Evolutionary conservation across 2,329 filamentous ascomycete species (phyloP), one percentile per base, ranked within the genome.

Genomic region (Ophiostoma montium): DNA sequence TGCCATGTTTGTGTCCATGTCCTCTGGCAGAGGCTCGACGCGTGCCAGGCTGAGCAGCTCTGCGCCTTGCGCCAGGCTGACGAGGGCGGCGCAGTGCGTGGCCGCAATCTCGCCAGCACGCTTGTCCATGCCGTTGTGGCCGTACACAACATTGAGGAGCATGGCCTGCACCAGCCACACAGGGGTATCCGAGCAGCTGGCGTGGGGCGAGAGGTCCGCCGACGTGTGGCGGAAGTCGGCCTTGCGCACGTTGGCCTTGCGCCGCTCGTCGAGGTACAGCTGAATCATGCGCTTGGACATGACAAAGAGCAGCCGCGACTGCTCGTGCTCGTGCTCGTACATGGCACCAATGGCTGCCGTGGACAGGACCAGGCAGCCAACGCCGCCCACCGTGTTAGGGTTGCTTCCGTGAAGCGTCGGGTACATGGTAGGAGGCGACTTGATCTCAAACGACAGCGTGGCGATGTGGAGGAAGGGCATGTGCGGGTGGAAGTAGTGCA

Each of bases 111-210:
- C 88, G 52, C 86, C 87, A 19, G 87, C 84, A 48, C 80, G 82
- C 67, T 94, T 90, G 62, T 96, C 90, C 35, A 86, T 87, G 62
- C 88, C 94, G 57, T 94, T 94, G 63, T 95, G 86, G 13, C 90
- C 90, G 61, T 95, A 96, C 15, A 95, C 85, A 35, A 96, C 86
- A 61, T 95, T 96, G 46, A 98, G 73, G 9, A 96, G 71, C 90
- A 96, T 96, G 0, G 90, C 87, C 65, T 96, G 92, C 15, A 96
- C 88, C 23, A 98, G 74, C 89, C 90, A 96, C 36, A 95, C 73
- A 0, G 90, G 90, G 2, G 89, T 90, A 56, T 86, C 80, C 35
- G 80, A 75, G 15, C 78, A 72, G 46, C 74, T 74, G 51, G 86
- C 82, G 49, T 44, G 42, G n/a, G 15, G 42, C 11, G 42, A 18